A percentile compares a stretch with the other conserved stretches of the same genome.
phyloP scores from a whole-genome alignment of 1,284 basidiomycete genomes.

The Apiotrichum montevideense region DNA sequence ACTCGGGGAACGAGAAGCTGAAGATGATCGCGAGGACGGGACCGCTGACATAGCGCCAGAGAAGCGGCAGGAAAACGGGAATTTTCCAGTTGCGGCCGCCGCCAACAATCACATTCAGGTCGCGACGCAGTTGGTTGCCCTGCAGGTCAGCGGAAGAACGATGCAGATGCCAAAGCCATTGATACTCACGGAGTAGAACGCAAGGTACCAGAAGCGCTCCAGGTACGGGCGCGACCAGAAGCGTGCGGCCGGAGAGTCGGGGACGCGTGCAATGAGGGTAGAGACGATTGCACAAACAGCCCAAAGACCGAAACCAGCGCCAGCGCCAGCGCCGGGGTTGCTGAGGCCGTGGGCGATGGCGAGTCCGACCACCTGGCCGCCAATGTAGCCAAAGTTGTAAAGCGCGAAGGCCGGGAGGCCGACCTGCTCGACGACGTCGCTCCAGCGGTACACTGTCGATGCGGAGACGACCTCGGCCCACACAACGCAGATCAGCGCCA shows the following conservation, averaged over 20 bases:
- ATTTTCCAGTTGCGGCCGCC: conserved; percentile 22
- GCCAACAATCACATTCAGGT: conserved; percentile 23
- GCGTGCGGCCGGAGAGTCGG: conserved; percentile 4
- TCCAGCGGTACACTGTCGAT: conserved; percentile 19
- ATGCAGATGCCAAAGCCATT: too few species aligned
- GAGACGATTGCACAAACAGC: conserved; percentile 7
- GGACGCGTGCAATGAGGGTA: conserved; percentile 6
- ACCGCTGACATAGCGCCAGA: conserved; percentile 22
- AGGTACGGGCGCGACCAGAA: conserved; percentile 3
- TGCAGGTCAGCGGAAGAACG: background rate
- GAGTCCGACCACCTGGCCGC: conserved; percentile 19
- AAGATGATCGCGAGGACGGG: conserved; percentile 25
- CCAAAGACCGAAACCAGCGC: conserved; percentile 18
- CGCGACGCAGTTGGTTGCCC: conserved; percentile 24
- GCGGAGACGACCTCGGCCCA: conserved; percentile 21
- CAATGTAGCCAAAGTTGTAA: conserved; percentile 20
- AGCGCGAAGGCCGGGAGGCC: conserved; percentile 11
- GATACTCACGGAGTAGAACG: conserved; percentile 22
- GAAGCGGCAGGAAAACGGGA: conserved; percentile 18
- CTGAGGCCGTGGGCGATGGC: conserved; percentile 15
- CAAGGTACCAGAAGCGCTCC: conserved; percentile 20
- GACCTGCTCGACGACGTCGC: conserved; percentile 15
- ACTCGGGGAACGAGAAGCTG: conserved; percentile 23
- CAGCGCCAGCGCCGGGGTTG: conserved; percentile 17
- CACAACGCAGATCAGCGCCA: conserved; percentile 19